A percentile compares a stretch with the other conserved stretches of the same genome.
Conservation (phyloP, 2,329 filamentous ascomycete genomes). For the Emmonsiellopsis sp. region DNA sequence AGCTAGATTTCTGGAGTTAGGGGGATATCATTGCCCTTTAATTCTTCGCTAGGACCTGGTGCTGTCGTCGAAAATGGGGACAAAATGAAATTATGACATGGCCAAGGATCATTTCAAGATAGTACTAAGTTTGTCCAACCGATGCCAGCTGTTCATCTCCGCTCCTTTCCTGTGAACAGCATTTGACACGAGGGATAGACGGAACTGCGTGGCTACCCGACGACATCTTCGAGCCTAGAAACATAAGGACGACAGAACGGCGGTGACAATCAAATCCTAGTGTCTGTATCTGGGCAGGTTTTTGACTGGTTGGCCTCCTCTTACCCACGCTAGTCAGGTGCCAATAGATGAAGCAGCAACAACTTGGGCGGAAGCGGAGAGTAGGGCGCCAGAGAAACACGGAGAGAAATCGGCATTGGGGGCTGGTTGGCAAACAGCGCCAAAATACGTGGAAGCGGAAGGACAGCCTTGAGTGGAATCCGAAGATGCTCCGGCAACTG, state of each 20-base stretch:
- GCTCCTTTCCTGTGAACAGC: not conserved
- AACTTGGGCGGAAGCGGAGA: not conserved
- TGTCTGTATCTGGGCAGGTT: not conserved
- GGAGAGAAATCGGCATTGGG: not conserved
- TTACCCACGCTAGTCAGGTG: not conserved
- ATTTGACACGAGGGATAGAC: not conserved
- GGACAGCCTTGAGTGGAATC: not conserved
- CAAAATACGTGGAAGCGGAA: not conserved
- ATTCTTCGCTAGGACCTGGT: not conserved
- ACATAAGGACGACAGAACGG: not conserved
- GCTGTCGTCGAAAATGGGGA: not conserved
- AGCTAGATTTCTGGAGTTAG: no score
- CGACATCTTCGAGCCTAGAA: conserved; percentile 3
- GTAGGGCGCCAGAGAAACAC: not conserved
- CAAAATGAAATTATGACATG: not conserved
- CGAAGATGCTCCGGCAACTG: not conserved
- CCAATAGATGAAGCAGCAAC: not conserved
- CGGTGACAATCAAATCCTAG: not conserved
- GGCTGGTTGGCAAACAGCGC: not conserved
- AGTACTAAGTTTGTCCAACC: not conserved
- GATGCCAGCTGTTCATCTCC: not conserved
- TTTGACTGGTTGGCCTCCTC: not conserved
- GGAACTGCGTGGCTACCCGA: conserved; percentile 10
- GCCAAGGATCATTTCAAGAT: not conserved
- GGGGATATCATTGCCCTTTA: not conserved